Conservation (phyloP, 2,329 filamentous ascomycete genomes). For the Cladosporium halotolerans region DNA sequence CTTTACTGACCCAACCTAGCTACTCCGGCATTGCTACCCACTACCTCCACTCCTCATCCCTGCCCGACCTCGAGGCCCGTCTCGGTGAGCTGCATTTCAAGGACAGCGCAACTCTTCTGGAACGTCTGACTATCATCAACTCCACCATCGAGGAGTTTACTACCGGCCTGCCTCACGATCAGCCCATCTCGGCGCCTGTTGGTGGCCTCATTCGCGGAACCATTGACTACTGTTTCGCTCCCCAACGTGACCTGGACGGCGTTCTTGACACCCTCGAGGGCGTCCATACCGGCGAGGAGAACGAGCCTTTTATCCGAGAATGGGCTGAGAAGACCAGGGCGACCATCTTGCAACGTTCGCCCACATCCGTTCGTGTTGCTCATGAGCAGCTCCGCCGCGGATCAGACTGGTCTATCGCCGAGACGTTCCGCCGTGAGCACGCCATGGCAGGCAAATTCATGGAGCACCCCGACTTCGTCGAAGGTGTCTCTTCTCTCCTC, state of each 20-base stretch:
- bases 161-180: slow-evolving; percentile 73
- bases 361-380: slow-evolving; percentile 78
- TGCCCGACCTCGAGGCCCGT: slow-evolving; percentile 74
- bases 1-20: slow-evolving; percentile 13
- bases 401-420: slow-evolving; percentile 67
- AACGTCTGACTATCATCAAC: slow-evolving; percentile 69
- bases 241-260: slow-evolving; percentile 52
- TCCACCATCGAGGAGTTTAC: slow-evolving; percentile 86
- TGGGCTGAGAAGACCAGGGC: slow-evolving; percentile 77
- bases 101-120: slow-evolving; percentile 60
- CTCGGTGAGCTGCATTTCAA: slow-evolving; percentile 84
- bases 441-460: slow-evolving; percentile 83
- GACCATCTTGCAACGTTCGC: slow-evolving; percentile 72
- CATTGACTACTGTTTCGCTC: slow-evolving; percentile 63
- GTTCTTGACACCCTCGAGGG: slow-evolving; percentile 62
- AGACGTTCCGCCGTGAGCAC: slow-evolving; percentile 82
- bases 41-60: slow-evolving; percentile 84
- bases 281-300: slow-evolving; percentile 30
- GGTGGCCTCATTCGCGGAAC: slow-evolving; percentile 64
- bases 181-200: slow-evolving; percentile 45
- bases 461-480: slow-evolving; percentile 81
- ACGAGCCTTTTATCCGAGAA: slow-evolving; percentile 40
- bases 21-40: slow-evolving; percentile 92
- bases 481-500: slow-evolving; percentile 79
- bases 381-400: slow-evolving; percentile 76